Evolutionary conservation across 441 rosid genomes (phyloP).

Genomic region (Sinapis alba): DNA sequence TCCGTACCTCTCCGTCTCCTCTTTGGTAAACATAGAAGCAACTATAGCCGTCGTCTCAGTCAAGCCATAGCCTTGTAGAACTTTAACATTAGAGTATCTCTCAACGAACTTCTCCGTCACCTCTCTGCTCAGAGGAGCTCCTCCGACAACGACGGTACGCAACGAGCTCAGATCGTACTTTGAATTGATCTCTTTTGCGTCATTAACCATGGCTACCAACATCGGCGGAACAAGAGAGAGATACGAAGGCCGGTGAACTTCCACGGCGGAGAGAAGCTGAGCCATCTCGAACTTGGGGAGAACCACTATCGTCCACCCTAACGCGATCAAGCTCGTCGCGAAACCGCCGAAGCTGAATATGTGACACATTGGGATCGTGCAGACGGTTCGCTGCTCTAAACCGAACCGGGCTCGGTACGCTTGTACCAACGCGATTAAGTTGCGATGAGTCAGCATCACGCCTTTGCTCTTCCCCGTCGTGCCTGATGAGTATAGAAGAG

Average conservation of each 20-base stretch:
- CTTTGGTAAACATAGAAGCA: slow-evolving; percentile 71
- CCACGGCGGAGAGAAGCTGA: slow-evolving; percentile 61
- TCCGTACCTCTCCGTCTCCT: slow-evolving; percentile 78
- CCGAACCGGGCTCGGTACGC: slow-evolving; percentile 44
- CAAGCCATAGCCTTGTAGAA: slow-evolving; percentile 79
- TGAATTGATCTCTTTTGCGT: slow-evolving; percentile 49
- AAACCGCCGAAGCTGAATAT: slow-evolving; percentile 76
- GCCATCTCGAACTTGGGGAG: slow-evolving; percentile 79
- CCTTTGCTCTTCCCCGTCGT: slow-evolving; percentile 91
- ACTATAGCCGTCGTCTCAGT: slow-evolving; percentile 79
- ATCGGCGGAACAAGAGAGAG: slow-evolving; percentile 84
- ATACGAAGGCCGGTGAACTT: slow-evolving; percentile 50
- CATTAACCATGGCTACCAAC: slow-evolving; percentile 65
- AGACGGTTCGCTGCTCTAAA: slow-evolving; percentile 61
- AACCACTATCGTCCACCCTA: slow-evolving; percentile 71
- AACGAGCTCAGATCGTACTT: slow-evolving; percentile 73
- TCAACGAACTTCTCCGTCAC: slow-evolving; percentile 67
- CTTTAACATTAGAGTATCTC: slow-evolving; percentile 50
- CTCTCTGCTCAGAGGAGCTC: slow-evolving; percentile 89
- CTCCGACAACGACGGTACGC: slow-evolving; percentile 63
- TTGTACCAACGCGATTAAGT: slow-evolving; percentile 72
- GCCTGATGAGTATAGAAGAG: slow-evolving; percentile 88
- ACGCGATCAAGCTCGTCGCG: slow-evolving; percentile 64
- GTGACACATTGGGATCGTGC: slow-evolving; percentile 95
- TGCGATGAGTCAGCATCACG: slow-evolving; percentile 73